These are phyloP conservation scores for Williopsis jadinii DNA, from an alignment of 1,139 yeast genomes.

Conservation along the genomic window DNA sequence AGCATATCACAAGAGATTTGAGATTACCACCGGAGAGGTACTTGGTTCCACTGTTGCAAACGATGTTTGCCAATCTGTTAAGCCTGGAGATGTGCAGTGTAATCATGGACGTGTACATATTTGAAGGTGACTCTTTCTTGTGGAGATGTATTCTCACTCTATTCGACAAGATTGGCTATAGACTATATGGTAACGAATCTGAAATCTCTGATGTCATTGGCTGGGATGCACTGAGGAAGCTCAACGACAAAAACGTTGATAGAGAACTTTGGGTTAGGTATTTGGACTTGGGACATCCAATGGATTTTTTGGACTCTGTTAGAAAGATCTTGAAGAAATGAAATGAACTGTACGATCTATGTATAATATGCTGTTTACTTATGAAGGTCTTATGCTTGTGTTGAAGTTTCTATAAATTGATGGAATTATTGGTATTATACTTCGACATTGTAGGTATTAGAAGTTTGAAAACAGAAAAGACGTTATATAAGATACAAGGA, in stretches of 20 bases:
- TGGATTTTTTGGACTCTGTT: slow-evolving; percentile 39
- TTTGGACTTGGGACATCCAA: slow-evolving; percentile 42
- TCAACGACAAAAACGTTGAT: slow-evolving; percentile 12
- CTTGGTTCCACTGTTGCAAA: slow-evolving; percentile 29
- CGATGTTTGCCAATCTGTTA: slow-evolving; percentile 31
- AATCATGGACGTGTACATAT: slow-evolving; percentile 50
- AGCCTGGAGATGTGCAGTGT: slow-evolving; percentile 32
- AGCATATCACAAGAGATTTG: slow-evolving; percentile 39
- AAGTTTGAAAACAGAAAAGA: not conserved
- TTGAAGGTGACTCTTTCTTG: slow-evolving; percentile 51
- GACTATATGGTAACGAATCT: slow-evolving; percentile 42
- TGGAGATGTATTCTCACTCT: slow-evolving; percentile 43
- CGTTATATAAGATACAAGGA: not conserved
- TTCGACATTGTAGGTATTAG: too few relatives aligned
- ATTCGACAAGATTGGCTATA: slow-evolving; percentile 40
- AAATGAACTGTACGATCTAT: not conserved
- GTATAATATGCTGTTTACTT: not conserved
- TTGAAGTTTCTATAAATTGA: too few relatives aligned
- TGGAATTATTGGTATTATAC: too few relatives aligned
- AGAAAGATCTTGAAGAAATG: slow-evolving; percentile 27
- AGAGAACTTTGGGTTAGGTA: slow-evolving; percentile 22
- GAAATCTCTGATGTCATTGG: slow-evolving; percentile 37
- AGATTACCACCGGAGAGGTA: slow-evolving; percentile 31
- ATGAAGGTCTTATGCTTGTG: too few relatives aligned
- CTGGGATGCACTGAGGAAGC: slow-evolving; percentile 19